phyloP scores from a whole-genome alignment of 768 basidiomycete species.

The Rossbeevera mucosa region DNA sequence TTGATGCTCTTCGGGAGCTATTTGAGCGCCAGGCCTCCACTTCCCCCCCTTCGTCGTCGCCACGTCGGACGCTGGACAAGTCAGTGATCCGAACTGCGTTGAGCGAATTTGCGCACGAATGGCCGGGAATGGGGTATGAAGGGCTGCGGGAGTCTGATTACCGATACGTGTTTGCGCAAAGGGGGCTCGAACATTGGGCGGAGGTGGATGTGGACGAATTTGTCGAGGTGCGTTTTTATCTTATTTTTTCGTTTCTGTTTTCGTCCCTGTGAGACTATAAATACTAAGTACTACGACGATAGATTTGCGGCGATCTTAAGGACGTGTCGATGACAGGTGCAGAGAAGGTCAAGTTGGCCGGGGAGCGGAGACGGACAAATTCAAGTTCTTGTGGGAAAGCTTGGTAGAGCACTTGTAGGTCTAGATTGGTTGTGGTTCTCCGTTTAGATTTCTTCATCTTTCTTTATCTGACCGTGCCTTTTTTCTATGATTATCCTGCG shows the following conservation, averaged over 20 bases:
- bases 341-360: slow-evolving; percentile 22
- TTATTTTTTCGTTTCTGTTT: neutral
- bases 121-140: slow-evolving; percentile 48
- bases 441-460: neutral
- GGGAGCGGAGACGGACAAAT: slow-evolving; percentile 36
- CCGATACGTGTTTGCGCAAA: slow-evolving; percentile 70
- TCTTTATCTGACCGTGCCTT: neutral
- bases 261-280: neutral
- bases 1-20: slow-evolving; percentile 37
- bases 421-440: neutral
- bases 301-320: slow-evolving; percentile 74
- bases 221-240: slow-evolving; percentile 59
- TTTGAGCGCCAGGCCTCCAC: slow-evolving; percentile 26
- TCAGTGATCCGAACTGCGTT: slow-evolving; percentile 41
- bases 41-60: neutral
- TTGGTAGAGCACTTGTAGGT: slow-evolving; percentile 22
- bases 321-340: slow-evolving; percentile 51
- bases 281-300: neutral
- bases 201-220: slow-evolving; percentile 81
- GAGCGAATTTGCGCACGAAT: slow-evolving; percentile 36
- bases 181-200: slow-evolving; percentile 55
- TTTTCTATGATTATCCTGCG: neutral
- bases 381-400: slow-evolving; percentile 38
- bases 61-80: slow-evolving; percentile 34
- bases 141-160: slow-evolving; percentile 58